phyloP scores from a whole-genome alignment of 2,329 filamentous ascomycete species.

The Clonostachys rosea region DNA sequence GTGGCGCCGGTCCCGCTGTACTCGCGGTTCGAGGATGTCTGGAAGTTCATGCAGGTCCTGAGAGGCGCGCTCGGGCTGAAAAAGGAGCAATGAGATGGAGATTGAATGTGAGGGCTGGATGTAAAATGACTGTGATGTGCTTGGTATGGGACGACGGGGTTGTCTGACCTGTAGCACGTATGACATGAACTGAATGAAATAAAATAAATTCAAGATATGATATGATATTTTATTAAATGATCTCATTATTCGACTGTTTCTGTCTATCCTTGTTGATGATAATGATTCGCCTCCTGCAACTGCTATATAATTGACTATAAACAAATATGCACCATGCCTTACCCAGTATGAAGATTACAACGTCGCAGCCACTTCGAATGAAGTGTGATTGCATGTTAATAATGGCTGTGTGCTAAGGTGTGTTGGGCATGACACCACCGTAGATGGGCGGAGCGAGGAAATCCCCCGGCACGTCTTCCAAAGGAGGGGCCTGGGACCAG shows the following conservation, averaged over 20 bases:
- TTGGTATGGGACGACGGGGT: background rate
- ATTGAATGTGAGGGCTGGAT: background rate
- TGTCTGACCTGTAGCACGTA: no score
- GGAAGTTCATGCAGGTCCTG: slow-evolving; percentile 38
- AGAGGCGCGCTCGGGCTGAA: slow-evolving; percentile 20
- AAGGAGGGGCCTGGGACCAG: slow-evolving; percentile 8
- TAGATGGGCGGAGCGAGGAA: slow-evolving; percentile 9
- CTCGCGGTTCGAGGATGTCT: slow-evolving; percentile 73
- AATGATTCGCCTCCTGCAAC: no score
- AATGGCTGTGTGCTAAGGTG: background rate
- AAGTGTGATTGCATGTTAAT: no score
- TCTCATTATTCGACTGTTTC: no score
- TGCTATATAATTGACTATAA: no score
- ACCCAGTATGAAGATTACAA: no score
- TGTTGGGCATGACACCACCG: slow-evolving; percentile 4
- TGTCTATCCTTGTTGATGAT: no score
- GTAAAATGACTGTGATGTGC: background rate
- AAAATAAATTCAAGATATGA: no score
- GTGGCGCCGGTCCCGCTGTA: slow-evolving; percentile 83
- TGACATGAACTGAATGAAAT: no score
- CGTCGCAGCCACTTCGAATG: no score
- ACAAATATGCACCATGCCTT: no score
- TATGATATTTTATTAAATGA: no score
- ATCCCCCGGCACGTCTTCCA: slow-evolving; percentile 8
- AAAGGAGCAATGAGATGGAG: background rate